Evolutionary conservation across 1,139 yeast genomes (phyloP).

Genomic region (Hansenula sp.): DNA sequence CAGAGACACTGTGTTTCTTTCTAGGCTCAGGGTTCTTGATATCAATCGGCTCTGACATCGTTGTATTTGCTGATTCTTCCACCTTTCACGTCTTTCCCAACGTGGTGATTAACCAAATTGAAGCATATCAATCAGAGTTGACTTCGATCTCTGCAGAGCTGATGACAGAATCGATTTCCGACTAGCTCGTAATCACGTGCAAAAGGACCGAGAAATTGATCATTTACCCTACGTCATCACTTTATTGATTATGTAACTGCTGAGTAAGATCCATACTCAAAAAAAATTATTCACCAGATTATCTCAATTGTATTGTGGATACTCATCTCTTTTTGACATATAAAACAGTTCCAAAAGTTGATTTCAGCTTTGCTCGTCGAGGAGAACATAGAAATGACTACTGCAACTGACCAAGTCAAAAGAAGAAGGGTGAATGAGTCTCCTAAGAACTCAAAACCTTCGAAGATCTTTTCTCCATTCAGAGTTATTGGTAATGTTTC

Average conservation of each 20-base stretch:
- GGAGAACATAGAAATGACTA: not conserved
- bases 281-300: not conserved
- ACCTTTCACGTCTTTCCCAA: not conserved
- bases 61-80: not conserved
- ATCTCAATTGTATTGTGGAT: not conserved
- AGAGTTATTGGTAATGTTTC: conserved; percentile 66
- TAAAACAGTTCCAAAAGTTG: not conserved
- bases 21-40: conserved; percentile 6
- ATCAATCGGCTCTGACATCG: conserved; percentile 18
- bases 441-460: conserved; percentile 21
- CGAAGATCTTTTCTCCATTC: conserved; percentile 55
- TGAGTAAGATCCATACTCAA: not conserved
- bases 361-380: not conserved
- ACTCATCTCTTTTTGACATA: not conserved
- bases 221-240: not conserved
- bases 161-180: too few relatives aligned
- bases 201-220: too few relatives aligned
- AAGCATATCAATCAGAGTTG: not conserved
- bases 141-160: not conserved
- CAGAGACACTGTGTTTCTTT: not conserved
- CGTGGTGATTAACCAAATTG: conserved; percentile 1
- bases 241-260: not conserved
- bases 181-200: too few relatives aligned
- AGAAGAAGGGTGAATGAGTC: conserved; percentile 24
- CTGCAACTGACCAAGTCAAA: conserved; percentile 18